Evolutionary conservation across 2,329 filamentous ascomycete genomes (phyloP), one percentile per base, ranked within the genome.

Genomic region (Colletotrichum brevisporum): DNA sequence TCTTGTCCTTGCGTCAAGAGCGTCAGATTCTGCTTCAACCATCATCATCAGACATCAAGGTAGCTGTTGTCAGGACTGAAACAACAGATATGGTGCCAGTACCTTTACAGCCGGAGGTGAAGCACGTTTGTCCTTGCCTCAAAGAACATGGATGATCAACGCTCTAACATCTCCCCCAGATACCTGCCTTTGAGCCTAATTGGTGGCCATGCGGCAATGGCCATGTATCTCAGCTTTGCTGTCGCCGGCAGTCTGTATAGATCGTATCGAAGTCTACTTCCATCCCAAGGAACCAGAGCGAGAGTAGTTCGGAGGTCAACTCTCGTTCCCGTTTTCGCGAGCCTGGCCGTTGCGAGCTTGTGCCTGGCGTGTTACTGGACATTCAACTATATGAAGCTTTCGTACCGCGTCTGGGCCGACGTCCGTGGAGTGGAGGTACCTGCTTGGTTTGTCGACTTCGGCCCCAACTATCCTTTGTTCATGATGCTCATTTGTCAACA

Each of bases 361-460:
- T 75, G 76, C 1, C 75, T 80, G 1, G 82, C 84, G 5, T 78
- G 78, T 3, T 85, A 83, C 70, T 82, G 84, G 71, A 80, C 81
- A 53, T 75, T 82, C 43, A 73, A 75, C 36, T 84, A 84, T 73
- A 82, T 82, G 58, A 76, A 78, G 5, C 74, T 84, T 18, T 87
- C 85, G 3, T 88, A 88, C 76, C 76, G 80, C 48, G 77, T 81
- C 39, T 88, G 86, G 86, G 84, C 82, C n/a, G 75, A 79, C 55
- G 73, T 80, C 52, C 78, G 78, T 59, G 79, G 77, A 16, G 75
- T 83, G 53, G 76, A 78, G 16, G 72, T 82, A 3, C 83, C 84
- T 2, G 56, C 67, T 31, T 78, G 78, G 70, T 83, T 75, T 55
- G 73, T 81, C 27, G 8, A 31, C 27, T 31, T 52, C 31, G 13